Evolutionary conservation across 2,329 filamentous ascomycete genomes (phyloP).

Genomic region (Verticillium albo-atrum): DNA sequence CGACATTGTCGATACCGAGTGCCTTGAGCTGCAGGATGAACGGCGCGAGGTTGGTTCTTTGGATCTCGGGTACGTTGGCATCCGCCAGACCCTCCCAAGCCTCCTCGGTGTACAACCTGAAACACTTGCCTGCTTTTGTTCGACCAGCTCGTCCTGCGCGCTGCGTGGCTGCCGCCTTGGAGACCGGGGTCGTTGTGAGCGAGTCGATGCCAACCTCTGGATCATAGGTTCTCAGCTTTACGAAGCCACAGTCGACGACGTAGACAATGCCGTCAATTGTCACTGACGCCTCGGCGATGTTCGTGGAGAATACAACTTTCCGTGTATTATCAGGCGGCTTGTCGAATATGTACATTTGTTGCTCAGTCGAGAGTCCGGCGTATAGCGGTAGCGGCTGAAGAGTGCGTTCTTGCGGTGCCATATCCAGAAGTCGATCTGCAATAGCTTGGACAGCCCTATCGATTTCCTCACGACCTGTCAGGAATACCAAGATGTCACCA

Average conservation of each 20-base stretch:
- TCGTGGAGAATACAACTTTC: constrained; percentile 91
- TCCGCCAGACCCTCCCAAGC: constrained; percentile 63
- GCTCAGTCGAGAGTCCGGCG: constrained; percentile 81
- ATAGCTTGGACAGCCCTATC: constrained; percentile 77
- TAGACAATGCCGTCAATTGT: constrained; percentile 91
- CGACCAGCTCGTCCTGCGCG: constrained; percentile 85
- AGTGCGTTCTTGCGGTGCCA: constrained; percentile 42
- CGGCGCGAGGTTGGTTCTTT: constrained; percentile 84
- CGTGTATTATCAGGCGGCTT: constrained; percentile 74
- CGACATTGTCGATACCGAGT: constrained; percentile 89
- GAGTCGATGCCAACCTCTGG: constrained; percentile 83
- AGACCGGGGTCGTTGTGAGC: constrained; percentile 74
- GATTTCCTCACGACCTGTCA: constrained; percentile 92
- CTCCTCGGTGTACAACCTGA: constrained; percentile 81
- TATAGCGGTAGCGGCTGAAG: constrained; percentile 78
- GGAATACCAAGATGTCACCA: constrained; percentile 86
- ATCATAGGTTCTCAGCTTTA: constrained; percentile 84
- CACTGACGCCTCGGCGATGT: constrained; percentile 93
- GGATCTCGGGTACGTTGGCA: constrained; percentile 81
- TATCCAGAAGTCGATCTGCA: constrained; percentile 14
- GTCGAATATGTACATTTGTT: constrained; percentile 95
- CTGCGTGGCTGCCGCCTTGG: constrained; percentile 89
- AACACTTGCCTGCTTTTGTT: constrained; percentile 89
- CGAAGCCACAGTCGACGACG: constrained; percentile 86
- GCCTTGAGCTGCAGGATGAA: constrained; percentile 90